Evolutionary conservation across 208 protist species (phyloP), one percentile per base, ranked within the genome.

Genomic region (Leishmania mexicana): DNA sequence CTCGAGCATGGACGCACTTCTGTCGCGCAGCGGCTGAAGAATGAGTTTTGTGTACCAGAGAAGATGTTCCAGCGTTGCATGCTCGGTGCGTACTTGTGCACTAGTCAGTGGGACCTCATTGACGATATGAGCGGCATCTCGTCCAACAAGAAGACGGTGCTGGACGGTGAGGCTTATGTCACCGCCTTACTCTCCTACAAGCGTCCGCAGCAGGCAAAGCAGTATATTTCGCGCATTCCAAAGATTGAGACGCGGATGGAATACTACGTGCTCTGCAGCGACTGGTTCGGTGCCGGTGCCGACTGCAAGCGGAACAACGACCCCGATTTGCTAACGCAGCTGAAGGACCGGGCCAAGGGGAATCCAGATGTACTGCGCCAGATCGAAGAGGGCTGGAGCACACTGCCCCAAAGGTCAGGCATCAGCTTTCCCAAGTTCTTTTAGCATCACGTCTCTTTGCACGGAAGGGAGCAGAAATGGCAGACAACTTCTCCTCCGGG

Each of bases 371-470:
- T 89, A 24, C 74, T 95, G 49, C 78, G 88, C 28, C 85, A 87
- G 60, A 94, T 97, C 58, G 88, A 95, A 31, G 85, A 92, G 76
- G 94, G 94, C 38, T 97, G 94, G 94, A 91, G 90, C 72, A 88
- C 75, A 54, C 74, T 81, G 51, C 64, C 85, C 28, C 86, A 92
- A 70, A 83, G 90, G 8, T 83, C 86, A 15, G 85, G 84, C 21
- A 77, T 91, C 62, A 88, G 65, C 58, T 80, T 94, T 57, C 47
- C 85, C 15, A 92, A 85, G 58, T 85, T 92, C n/a, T 92, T 92
- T 75, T 83, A 80, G 76, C 42, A 31, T n/a, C 47, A 31, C 47
- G 11, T 40, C 31, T 40, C 31, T 57, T 76, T 45, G 5, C 38
- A 51, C 57, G 3, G 35, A 76, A 28, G 51, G 47, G 47, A 75